phyloP scores from a whole-genome alignment of 768 basidiomycete species.

The Neoboletus brunneissimus region DNA sequence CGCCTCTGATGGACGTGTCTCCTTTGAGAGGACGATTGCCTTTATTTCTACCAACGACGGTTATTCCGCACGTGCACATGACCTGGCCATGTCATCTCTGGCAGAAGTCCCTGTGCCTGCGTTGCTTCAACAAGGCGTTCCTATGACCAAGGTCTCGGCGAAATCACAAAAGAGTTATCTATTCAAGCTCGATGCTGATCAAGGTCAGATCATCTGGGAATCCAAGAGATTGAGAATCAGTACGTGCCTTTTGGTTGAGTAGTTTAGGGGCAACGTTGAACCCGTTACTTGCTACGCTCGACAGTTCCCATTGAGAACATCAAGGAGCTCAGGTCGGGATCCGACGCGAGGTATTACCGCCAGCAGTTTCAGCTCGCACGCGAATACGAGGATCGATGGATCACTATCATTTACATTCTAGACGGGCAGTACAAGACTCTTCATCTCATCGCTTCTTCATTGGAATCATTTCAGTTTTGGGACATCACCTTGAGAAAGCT shows the following conservation, averaged over 20 bases:
- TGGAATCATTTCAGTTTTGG: slow-evolving; percentile 62
- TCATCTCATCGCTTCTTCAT: slow-evolving; percentile 73
- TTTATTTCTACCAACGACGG: neutral
- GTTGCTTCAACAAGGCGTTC: slow-evolving; percentile 57
- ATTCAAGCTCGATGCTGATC: slow-evolving; percentile 75
- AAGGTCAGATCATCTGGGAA: slow-evolving; percentile 77
- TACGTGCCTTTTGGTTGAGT: slow-evolving; percentile 34
- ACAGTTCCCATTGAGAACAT: slow-evolving; percentile 84
- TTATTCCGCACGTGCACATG: neutral
- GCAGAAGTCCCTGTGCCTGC: slow-evolving; percentile 53
- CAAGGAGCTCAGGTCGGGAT: slow-evolving; percentile 78
- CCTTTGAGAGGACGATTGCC: neutral
- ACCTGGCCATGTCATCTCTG: slow-evolving; percentile 11
- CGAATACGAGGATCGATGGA: slow-evolving; percentile 69
- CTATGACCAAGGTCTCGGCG: slow-evolving; percentile 80
- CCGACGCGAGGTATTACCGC: slow-evolving; percentile 68
- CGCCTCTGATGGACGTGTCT: neutral
- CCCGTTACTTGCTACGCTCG: neutral
- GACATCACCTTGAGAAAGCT: slow-evolving; percentile 62
- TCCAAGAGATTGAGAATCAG: slow-evolving; percentile 67
- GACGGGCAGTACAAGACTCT: slow-evolving; percentile 80
- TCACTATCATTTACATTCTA: slow-evolving; percentile 80
- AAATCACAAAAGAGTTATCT: slow-evolving; percentile 70
- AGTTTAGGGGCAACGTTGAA: neutral
- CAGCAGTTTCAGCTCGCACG: slow-evolving; percentile 63